A percentile compares a stretch with the other conserved stretches of the same genome.
Conservation (phyloP, 495 filamentous ascomycete species). For the Peziza echinospora region DNA sequence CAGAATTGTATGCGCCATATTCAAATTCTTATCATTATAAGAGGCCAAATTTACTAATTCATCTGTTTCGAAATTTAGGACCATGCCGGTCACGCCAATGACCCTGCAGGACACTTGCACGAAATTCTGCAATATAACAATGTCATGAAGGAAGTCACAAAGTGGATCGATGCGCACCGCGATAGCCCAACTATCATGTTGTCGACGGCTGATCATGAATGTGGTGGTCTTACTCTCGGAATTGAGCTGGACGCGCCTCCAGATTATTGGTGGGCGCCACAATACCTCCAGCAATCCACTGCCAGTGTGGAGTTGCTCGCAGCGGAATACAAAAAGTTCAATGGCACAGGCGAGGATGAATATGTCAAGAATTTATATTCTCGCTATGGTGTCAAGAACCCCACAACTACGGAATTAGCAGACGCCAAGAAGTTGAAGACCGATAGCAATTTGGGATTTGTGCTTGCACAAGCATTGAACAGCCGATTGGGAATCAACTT, state of each 20-base stretch:
- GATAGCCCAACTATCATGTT: slow-evolving; percentile 18
- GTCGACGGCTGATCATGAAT: slow-evolving; percentile 23
- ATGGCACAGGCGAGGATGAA: slow-evolving; percentile 6
- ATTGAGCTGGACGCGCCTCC: slow-evolving; percentile 10
- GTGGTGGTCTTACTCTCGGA: slow-evolving; percentile 21
- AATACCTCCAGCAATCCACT: slow-evolving; percentile 10
- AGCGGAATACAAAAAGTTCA: slow-evolving; percentile 7
- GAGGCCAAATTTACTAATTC: no score
- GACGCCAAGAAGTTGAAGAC: slow-evolving; percentile 9
- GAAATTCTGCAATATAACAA: slow-evolving; percentile 22
- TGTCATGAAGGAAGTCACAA: slow-evolving; percentile 17
- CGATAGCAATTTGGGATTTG: slow-evolving; percentile 4
- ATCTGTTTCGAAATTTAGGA: no score
- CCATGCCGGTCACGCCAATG: slow-evolving; percentile 22
- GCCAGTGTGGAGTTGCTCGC: slow-evolving; percentile 12
- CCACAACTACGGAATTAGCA: slow-evolving; percentile 12
- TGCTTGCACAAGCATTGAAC: slow-evolving; percentile 9
- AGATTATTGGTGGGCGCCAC: slow-evolving; percentile 17
- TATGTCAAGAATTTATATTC: slow-evolving; percentile 9
- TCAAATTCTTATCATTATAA: no score
- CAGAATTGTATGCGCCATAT: slow-evolving; percentile 15
- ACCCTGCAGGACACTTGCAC: slow-evolving; percentile 21
- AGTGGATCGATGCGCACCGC: slow-evolving; percentile 20
- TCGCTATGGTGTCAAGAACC: slow-evolving; percentile 15
- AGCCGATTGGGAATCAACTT: slow-evolving; percentile 15